These are phyloP conservation scores for Globisporangium iwayamae DNA, from an alignment of 352 stramenopile genomes.

Conservation along the genomic window DNA sequence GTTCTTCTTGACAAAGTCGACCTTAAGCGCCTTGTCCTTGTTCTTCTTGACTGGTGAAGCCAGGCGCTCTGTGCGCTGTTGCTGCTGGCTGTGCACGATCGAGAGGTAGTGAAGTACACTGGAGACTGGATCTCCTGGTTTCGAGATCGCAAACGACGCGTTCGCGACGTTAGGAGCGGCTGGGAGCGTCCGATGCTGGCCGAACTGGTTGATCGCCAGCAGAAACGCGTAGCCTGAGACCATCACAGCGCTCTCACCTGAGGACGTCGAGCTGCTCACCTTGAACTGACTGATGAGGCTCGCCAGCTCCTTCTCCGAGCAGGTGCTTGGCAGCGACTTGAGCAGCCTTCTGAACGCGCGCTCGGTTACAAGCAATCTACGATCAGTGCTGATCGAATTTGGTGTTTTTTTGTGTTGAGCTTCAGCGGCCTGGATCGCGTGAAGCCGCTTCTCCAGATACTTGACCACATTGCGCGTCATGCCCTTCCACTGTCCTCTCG, in stretches of 20 bases:
- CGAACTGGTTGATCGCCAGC: constrained; percentile 31
- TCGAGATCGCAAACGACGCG: constrained; percentile 21
- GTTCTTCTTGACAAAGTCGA: constrained; percentile 11
- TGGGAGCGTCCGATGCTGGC: constrained; percentile 27
- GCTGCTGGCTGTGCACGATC: constrained; percentile 29
- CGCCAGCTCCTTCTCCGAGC: constrained; percentile 31
- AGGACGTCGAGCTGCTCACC: neutral
- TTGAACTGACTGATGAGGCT: constrained; percentile 26
- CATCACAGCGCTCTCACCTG: neutral
- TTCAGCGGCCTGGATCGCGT: constrained; percentile 13
- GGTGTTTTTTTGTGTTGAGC: constrained; percentile 1
- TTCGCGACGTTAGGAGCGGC: constrained; percentile 4
- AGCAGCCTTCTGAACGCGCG: constrained; percentile 41
- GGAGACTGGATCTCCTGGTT: constrained; percentile 27
- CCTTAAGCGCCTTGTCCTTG: too few species aligned
- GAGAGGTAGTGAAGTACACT: constrained; percentile 54
- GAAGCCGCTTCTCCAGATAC: constrained; percentile 39
- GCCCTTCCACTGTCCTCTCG: constrained; percentile 34
- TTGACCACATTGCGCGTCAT: constrained; percentile 37
- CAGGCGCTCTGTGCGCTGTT: neutral
- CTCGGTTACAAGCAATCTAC: constrained; percentile 21
- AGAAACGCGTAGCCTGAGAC: constrained; percentile 39
- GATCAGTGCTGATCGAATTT: neutral
- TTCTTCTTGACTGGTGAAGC: constrained; percentile 4
- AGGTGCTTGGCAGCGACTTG: constrained; percentile 33